Base-by-base conservation (phyloP, 768 basidiomycete species). In the Mycena indigotica region DNA sequence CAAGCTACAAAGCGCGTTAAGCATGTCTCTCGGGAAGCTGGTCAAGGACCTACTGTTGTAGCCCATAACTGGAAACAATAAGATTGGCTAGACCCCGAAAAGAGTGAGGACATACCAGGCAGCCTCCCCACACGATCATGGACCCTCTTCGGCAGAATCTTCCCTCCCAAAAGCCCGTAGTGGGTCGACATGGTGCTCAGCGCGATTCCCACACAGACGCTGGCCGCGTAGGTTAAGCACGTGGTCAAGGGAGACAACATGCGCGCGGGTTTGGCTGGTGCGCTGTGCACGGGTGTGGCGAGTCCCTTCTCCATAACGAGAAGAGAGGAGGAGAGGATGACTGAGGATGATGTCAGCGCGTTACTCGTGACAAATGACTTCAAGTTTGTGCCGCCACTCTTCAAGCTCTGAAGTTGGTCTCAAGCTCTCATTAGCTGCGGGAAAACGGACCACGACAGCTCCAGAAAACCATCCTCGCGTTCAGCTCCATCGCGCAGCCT, bases 21-120 rank as follows among this genome's bases (percentile, higher is more conserved):
- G 41, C 41, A 21, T 5, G 41, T 44, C 6, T 15, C 15, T 44
- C 8, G 13, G 13, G 41, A 44, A 19, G 35, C 12, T 10, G n/a
- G 12, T 10, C 12, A 28, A 52, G 50, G 21, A 63, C 82, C 66
- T 48, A 86, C 84, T 86, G 61, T 87, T 87, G 62, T 83, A 87
- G 2, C 85, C 86, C 74, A 87, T 73, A 19, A 80, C 84, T 86
- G 38, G 2, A 19, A 26, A 48, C n/a, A 30, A 28, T 53, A 23
- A 39, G 39, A n/a, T n/a, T n/a, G n/a, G n/a, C n/a, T 38, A 38
- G 35, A 28, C 26, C 48, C 17, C 17, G 45, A 17, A 19, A 38
- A 46, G 15, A 21, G 3, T 38, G 13, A 40, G 21, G 30, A 32
- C 23, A 67, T 74, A 77, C 77, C 63, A 21, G 76, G 76, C 30